Conservation (phyloP, 2,329 filamentous ascomycete species). For the Teratosphaeriaceae sp. region DNA sequence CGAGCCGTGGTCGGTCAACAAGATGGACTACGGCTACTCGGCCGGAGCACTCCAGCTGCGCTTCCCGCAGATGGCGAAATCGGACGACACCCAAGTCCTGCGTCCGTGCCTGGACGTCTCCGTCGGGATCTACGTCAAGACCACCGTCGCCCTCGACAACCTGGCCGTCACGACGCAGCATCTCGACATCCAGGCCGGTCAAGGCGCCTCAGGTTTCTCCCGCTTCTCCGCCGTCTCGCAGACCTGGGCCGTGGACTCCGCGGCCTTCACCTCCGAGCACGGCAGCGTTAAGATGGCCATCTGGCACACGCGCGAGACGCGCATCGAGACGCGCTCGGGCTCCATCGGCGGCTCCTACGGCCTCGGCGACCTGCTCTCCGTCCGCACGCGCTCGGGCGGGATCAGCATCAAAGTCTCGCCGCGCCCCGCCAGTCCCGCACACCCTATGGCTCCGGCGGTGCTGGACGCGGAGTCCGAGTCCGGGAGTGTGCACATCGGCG, state of each 20-base stretch:
- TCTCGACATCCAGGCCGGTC: not conserved
- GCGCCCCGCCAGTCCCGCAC: constrained; percentile 24
- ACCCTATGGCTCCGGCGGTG: constrained; percentile 29
- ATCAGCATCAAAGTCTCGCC: constrained; percentile 36
- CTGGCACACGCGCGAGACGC: constrained; percentile 33
- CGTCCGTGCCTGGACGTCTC: constrained; percentile 33
- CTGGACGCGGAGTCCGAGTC: constrained; percentile 31
- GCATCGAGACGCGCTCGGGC: constrained; percentile 34
- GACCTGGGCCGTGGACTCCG: not conserved
- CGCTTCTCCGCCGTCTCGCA: not conserved
- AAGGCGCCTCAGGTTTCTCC: not conserved
- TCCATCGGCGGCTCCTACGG: constrained; percentile 37
- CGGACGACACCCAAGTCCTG: not conserved
- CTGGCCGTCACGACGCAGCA: constrained; percentile 31
- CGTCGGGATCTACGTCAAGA: constrained; percentile 31
- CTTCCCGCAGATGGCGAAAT: constrained; percentile 9
- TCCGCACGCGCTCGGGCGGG: constrained; percentile 36
- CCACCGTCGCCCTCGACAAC: constrained; percentile 27
- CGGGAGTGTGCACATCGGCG: constrained; percentile 33
- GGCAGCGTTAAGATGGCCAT: constrained; percentile 27
- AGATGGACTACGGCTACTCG: constrained; percentile 24
- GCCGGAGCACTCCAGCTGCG: constrained; percentile 15
- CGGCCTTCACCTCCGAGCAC: constrained; percentile 10
- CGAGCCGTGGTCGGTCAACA: constrained; percentile 24
- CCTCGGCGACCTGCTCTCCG: constrained; percentile 33